Evolutionary conservation across 1,284 basidiomycete genomes (phyloP).

Genomic region (Meira miltonrushii): DNA sequence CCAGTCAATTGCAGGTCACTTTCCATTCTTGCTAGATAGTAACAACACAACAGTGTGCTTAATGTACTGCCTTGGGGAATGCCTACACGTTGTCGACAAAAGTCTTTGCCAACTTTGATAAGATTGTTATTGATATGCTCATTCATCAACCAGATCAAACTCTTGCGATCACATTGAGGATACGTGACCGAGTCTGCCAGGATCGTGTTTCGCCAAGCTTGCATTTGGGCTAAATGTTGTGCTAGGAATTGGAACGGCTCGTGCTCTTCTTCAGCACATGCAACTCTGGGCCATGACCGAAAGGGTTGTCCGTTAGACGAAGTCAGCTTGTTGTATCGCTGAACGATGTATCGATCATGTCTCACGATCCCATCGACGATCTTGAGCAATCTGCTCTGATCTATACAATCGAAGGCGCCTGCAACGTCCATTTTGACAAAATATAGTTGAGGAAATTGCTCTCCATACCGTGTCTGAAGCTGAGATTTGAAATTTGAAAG

Average conservation of each 20-base stretch:
- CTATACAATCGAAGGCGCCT: conserved; percentile 93
- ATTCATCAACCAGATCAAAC: conserved; percentile 64
- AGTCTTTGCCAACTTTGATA: conserved; percentile 63
- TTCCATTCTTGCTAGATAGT: conserved; percentile 87
- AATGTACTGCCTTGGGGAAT: conserved; percentile 94
- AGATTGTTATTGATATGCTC: conserved; percentile 88
- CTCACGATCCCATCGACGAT: conserved; percentile 64
- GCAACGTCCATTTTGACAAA: conserved; percentile 95
- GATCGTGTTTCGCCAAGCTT: conserved; percentile 57
- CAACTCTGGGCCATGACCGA: conserved; percentile 24
- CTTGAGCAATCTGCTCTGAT: conserved; percentile 74
- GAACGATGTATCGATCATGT: conserved; percentile 36
- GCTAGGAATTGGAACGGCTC: conserved; percentile 68
- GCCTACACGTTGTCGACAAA: conserved; percentile 79
- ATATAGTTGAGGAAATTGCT: conserved; percentile 56
- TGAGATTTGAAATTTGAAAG: conserved; percentile 24
- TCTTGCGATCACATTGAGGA: conserved; percentile 54
- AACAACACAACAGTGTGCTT: conserved; percentile 72
- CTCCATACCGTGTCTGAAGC: conserved; percentile 7
- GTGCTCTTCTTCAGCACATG: conserved; percentile 60
- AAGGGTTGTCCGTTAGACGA: conserved; percentile 8
- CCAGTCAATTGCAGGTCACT: conserved; percentile 54
- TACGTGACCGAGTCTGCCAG: conserved; percentile 79
- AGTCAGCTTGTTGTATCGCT: conserved; percentile 35
- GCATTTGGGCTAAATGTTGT: conserved; percentile 56